A percentile compares a stretch with the other conserved stretches of the same genome.
phyloP scores from a whole-genome alignment of 495 filamentous ascomycete genomes.

The Niebla homalea region DNA sequence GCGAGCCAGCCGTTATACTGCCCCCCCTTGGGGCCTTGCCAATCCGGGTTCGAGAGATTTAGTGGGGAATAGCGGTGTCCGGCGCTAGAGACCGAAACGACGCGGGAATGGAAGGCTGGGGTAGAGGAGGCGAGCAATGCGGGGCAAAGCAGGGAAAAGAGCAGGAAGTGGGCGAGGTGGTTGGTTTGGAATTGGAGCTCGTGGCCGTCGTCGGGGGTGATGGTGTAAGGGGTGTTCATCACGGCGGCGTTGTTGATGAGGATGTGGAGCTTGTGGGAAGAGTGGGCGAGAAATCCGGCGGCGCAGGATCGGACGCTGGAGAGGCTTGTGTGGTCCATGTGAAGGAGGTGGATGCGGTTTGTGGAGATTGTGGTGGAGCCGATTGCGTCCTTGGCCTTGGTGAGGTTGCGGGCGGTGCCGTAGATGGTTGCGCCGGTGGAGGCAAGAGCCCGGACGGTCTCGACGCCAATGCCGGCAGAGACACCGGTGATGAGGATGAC shows the following conservation, averaged over 20 bases:
- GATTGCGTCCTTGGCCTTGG: slow-evolving; percentile 22
- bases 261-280: slow-evolving; percentile 27
- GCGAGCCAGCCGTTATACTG: slow-evolving; percentile 25
- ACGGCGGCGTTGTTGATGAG: slow-evolving; percentile 37
- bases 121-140: slow-evolving; percentile 28
- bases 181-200: slow-evolving; percentile 38
- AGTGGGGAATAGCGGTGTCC: slow-evolving; percentile 24
- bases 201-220: slow-evolving; percentile 26
- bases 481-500: slow-evolving; percentile 57
- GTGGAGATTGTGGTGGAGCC: too few relatives aligned
- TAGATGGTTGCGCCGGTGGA: slow-evolving; percentile 37
- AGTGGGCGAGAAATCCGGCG: slow-evolving; percentile 25
- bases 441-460: slow-evolving; percentile 35
- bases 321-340: slow-evolving; percentile 33
- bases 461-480: slow-evolving; percentile 41
- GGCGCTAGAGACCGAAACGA: slow-evolving; percentile 28
- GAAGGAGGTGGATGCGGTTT: slow-evolving; percentile 13
- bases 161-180: slow-evolving; percentile 36
- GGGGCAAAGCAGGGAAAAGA: slow-evolving; percentile 33
- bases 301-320: slow-evolving; percentile 29
- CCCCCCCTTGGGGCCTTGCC: slow-evolving; percentile 20
- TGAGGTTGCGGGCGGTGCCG: slow-evolving; percentile 28
- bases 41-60: slow-evolving; percentile 16
- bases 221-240: slow-evolving; percentile 29
- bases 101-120: slow-evolving; percentile 29